Evolutionary conservation across 192 early-diverging fungal genomes (phyloP), one percentile per base, ranked within the genome.

Genomic region (Coemansia sp.): DNA sequence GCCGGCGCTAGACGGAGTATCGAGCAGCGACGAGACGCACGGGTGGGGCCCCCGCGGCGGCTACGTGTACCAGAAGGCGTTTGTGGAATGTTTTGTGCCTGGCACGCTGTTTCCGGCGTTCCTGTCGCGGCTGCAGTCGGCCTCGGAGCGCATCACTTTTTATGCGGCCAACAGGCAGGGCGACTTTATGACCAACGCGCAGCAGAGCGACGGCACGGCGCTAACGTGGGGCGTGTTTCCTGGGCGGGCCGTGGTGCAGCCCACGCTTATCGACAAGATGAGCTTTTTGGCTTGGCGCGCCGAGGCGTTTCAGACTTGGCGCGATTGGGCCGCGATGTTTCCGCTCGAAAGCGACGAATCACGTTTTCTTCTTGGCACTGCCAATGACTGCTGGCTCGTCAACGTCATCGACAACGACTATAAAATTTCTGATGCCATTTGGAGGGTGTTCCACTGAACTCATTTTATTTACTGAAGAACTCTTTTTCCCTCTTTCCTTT

Each of bases 181-280:
- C 46, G 85, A 90, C 42, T 78, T 90, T 37, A 50, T 78, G 26
- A 87, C 88, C 53, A 91, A 89, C 50, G 64, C 65, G 15, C 45
- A 57, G 26, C 48, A 40, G 19, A 44, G 38, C 18, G 58, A 51
- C 3, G 48, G 44, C 13, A 79, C 77, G 1, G 94, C 92, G 11
- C 87, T 99, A 5, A 97, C 97, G 2, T 99, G 97, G 97, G 97
- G 97, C 44, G 95, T 99, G 8, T 99, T 99, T 78, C 92, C 94
- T 6, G 94, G 95, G 42, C 88, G 92, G 44, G 91, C 95, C 60
- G 88, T 99, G 46, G 81, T 97, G 18, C 94, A 99, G 77, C 93
- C 95, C 5, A 96, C 97, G 14, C 79, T 96, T 44, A 94, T 99
- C n/a, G 97, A 99, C 59, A 68, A 87, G 52, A 83, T 80, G 42